phyloP scores from a whole-genome alignment of 78 protist genomes.

The Bodo saltans region DNA sequence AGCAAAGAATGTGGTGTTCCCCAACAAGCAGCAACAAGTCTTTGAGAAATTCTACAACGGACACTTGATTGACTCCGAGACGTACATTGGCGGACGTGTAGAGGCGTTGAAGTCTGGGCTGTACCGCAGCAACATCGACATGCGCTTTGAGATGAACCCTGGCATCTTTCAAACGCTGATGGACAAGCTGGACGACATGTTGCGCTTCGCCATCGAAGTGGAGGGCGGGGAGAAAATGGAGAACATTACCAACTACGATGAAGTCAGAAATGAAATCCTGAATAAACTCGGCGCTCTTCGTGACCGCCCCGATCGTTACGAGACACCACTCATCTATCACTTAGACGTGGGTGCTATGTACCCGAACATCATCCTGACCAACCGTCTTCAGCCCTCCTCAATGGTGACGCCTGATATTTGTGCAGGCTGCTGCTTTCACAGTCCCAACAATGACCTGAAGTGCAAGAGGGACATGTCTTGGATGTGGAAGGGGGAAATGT shows the following conservation, averaged over 20 bases:
- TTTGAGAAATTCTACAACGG: constrained; percentile 61
- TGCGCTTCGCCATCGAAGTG: constrained; percentile 55
- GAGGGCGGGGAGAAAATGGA: constrained; percentile 28
- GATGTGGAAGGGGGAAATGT: constrained; percentile 89
- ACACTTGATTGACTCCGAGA: constrained; percentile 87
- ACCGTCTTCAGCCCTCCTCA: constrained; percentile 96
- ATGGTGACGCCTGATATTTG: constrained; percentile 77
- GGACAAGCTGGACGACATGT: constrained; percentile 34
- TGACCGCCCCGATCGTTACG: constrained; percentile 59
- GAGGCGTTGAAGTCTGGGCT: constrained; percentile 91
- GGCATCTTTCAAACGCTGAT: constrained; percentile 51
- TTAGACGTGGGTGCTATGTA: constrained; percentile 99
- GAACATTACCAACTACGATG: constrained; percentile 57
- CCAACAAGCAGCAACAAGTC: constrained; percentile 82
- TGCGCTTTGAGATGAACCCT: constrained; percentile 58
- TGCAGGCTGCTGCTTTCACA: constrained; percentile 85
- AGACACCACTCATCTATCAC: constrained; percentile 90
- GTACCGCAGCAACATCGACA: constrained; percentile 83
- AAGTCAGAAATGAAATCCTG: constrained; percentile 46
- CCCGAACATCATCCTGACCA: constrained; percentile 99
- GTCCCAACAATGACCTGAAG: constrained; percentile 44
- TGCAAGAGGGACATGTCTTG: constrained; percentile 74
- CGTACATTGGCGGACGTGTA: constrained; percentile 98
- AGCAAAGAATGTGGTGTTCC: constrained; percentile 75
- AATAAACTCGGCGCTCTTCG: constrained; percentile 48